phyloP scores from a whole-genome alignment of 208 protist species.

The Trypanosoma melophagium region DNA sequence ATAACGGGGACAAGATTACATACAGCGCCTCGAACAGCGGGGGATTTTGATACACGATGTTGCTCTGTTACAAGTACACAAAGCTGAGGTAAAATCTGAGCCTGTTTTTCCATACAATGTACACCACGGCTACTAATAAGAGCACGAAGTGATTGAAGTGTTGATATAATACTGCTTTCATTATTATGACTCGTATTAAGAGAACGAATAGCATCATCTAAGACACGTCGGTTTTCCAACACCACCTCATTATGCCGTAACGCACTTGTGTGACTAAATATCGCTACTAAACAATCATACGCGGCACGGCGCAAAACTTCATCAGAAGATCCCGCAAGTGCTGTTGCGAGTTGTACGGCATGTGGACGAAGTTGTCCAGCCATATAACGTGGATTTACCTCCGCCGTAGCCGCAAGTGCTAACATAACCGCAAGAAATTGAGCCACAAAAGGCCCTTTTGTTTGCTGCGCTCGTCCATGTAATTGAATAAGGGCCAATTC shows the following conservation, averaged over 20 bases:
- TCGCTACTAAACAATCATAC: constrained; percentile 83
- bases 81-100: constrained; percentile 59
- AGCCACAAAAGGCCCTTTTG: constrained; percentile 55
- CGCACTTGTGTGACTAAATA: constrained; percentile 65
- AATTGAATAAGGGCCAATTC: constrained; percentile 81
- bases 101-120: constrained; percentile 74
- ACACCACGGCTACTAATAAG: constrained; percentile 74
- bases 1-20: constrained; percentile 89
- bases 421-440: constrained; percentile 84
- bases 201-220: constrained; percentile 73
- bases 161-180: constrained; percentile 75
- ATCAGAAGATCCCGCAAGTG: constrained; percentile 65
- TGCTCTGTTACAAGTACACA: constrained; percentile 87
- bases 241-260: constrained; percentile 83
- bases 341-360: constrained; percentile 76
- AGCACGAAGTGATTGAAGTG: constrained; percentile 71
- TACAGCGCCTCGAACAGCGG: constrained; percentile 67
- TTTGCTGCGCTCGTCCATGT: constrained; percentile 65
- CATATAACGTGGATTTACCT: constrained; percentile 82
- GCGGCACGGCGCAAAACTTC: constrained; percentile 56
- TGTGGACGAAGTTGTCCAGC: constrained; percentile 50
- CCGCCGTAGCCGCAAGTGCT: constrained; percentile 56
- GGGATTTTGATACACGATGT: constrained; percentile 77
- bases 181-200: constrained; percentile 84
- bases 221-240: constrained; percentile 76